Percentiles rank a stretch among this genome's conserved stretches.
These are phyloP conservation scores for Coniosporium tulheliwenetii DNA, from an alignment of 2,329 filamentous ascomycete genomes.

Conservation along the genomic window DNA sequence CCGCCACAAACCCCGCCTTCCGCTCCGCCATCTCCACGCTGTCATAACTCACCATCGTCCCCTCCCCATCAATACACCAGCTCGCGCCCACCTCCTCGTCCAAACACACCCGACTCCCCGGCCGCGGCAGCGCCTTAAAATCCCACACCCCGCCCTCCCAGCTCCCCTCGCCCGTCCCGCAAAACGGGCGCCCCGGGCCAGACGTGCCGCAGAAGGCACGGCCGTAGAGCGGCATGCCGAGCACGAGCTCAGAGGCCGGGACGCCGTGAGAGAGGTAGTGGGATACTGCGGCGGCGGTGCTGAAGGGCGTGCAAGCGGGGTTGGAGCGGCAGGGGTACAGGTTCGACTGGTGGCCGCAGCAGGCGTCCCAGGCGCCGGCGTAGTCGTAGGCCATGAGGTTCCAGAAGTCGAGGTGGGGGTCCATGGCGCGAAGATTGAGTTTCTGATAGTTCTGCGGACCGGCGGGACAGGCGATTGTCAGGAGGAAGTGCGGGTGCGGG, in stretches of 20 bases:
- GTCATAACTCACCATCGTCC: constrained; percentile 62
- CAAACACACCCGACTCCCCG: constrained; percentile 46
- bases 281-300: constrained; percentile 52
- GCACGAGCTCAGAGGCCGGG: constrained; percentile 54
- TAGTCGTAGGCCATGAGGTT: constrained; percentile 38
- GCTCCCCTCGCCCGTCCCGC: constrained; percentile 59
- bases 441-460: constrained; percentile 26
- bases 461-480: constrained; percentile 28
- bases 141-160: constrained; percentile 83
- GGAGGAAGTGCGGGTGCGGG: constrained; percentile 21
- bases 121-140: constrained; percentile 64
- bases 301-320: constrained; percentile 60
- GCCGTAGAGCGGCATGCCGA: constrained; percentile 89
- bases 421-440: constrained; percentile 24
- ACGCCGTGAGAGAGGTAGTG: constrained; percentile 50
- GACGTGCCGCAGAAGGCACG: constrained; percentile 68
- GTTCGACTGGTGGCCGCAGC: constrained; percentile 68
- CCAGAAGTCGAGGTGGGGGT: constrained; percentile 29
- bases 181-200: constrained; percentile 54
- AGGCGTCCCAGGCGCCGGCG: constrained; percentile 63
- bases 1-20: constrained; percentile 59
- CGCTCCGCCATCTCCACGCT: constrained; percentile 47
- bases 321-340: constrained; percentile 44
- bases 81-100: constrained; percentile 53
- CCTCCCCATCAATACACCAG: constrained; percentile 58